A percentile compares a stretch with the other conserved stretches of the same genome.
Evolutionary conservation across 2,329 filamentous ascomycete species (phyloP).

Genomic region (Neofusicoccum ribis): DNA sequence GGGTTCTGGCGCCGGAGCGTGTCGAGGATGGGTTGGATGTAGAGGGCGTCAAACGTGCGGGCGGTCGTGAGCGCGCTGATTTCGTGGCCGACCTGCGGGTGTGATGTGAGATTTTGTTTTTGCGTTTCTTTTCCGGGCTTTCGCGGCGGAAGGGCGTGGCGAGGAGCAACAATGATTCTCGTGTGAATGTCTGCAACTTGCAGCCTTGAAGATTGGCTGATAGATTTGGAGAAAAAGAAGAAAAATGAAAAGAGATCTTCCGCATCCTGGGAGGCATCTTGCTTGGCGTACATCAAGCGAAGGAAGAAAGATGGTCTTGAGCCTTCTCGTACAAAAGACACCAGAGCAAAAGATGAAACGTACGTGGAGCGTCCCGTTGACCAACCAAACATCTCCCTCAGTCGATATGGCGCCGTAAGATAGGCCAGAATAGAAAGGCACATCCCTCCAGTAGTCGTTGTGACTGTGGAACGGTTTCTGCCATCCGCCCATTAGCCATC

Average conservation of each 20-base stretch:
- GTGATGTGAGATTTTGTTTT: background rate
- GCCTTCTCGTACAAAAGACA: background rate
- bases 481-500: background rate
- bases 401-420: slow-evolving; percentile 58
- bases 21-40: slow-evolving; percentile 60
- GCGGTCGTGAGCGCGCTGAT: slow-evolving; percentile 50
- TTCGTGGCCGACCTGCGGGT: slow-evolving; percentile 56
- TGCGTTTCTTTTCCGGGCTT: background rate
- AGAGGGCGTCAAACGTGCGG: slow-evolving; percentile 59
- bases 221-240: too few species aligned
- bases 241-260: too few species aligned
- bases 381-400: slow-evolving; percentile 63
- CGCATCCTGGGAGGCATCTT: background rate
- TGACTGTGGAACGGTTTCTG: slow-evolving; percentile 57
- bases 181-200: too few species aligned
- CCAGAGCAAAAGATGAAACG: slow-evolving; percentile 22
- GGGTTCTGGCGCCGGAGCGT: slow-evolving; percentile 59
- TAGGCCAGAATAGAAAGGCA: slow-evolving; percentile 54
- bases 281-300: background rate
- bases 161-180: too few species aligned
- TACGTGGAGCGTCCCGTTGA: slow-evolving; percentile 57
- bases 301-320: background rate
- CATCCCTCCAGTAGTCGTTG: slow-evolving; percentile 60
- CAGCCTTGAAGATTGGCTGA: too few species aligned
- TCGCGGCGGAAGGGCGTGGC: too few species aligned